phyloP scores from a whole-genome alignment of 352 stramenopile species.

The Blastocystis sp. region DNA sequence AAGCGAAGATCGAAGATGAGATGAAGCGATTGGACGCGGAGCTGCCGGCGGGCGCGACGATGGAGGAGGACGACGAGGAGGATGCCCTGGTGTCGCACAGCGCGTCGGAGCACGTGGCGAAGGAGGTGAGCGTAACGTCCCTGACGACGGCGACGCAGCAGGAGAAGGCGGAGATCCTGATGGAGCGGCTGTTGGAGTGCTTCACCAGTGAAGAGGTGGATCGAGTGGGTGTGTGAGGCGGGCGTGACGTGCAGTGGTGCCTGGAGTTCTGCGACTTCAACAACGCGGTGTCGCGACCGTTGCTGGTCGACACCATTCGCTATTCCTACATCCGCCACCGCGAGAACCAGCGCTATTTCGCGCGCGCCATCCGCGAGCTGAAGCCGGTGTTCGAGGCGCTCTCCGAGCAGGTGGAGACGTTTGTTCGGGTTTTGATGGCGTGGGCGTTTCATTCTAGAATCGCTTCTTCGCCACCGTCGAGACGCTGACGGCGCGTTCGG shows the following conservation, averaged over 20 bases:
- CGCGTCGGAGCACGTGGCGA: not conserved
- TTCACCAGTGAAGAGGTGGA: not conserved
- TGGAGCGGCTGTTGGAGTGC: constrained; percentile 4
- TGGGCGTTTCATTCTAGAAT: not conserved
- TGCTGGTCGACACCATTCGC: not conserved
- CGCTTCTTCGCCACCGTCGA: not conserved
- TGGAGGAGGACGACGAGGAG: not conserved
- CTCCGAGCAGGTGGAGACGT: not conserved
- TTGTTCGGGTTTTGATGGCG: not conserved
- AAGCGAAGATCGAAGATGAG: not conserved
- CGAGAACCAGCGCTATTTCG: constrained; percentile 5
- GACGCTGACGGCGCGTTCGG: not conserved
- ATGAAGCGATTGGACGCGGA: no score
- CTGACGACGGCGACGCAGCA: not conserved
- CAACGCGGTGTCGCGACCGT: not conserved
- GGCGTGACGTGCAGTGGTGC: constrained; percentile 1
- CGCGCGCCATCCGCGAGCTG: constrained; percentile 24
- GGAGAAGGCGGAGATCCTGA: not conserved
- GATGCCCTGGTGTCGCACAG: not conserved
- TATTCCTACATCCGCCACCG: not conserved
- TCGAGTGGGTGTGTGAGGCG: not conserved
- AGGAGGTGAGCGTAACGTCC: not conserved
- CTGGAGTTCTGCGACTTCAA: constrained; percentile 37
- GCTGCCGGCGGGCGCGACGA: no score
- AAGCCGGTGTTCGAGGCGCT: constrained; percentile 1